A percentile compares a stretch with the other conserved stretches of the same genome.
phyloP scores from a whole-genome alignment of 495 filamentous ascomycete species.

The Penicillium longicatenatum region DNA sequence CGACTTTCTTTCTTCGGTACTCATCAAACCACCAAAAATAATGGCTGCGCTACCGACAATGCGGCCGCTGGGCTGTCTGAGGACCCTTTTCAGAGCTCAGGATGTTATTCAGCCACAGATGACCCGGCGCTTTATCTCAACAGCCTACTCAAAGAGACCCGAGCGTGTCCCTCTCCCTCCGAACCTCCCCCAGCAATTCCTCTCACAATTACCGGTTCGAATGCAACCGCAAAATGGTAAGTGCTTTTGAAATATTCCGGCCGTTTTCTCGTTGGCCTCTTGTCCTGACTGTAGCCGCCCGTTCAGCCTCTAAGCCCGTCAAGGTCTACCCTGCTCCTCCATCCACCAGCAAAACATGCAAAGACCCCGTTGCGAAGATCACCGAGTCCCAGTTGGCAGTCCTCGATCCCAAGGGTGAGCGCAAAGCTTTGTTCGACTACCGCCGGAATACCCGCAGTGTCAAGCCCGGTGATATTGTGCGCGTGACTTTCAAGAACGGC shows the following conservation, averaged over 20 bases:
- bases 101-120: conserved; percentile 45
- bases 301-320: conserved; percentile 45
- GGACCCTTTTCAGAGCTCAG: conserved; percentile 51
- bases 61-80: conserved; percentile 70
- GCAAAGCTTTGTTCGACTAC: conserved; percentile 75
- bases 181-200: conserved; percentile 43
- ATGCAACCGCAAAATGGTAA: conserved; percentile 41
- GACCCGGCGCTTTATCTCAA: conserved; percentile 42
- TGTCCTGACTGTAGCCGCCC: conserved; percentile 21
- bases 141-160: conserved; percentile 40
- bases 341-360: conserved; percentile 44
- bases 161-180: conserved; percentile 41
- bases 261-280: neutral
- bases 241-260: neutral
- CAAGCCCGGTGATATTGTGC: conserved; percentile 84
- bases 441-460: conserved; percentile 72
- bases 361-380: conserved; percentile 63
- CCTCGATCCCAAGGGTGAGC: conserved; percentile 83
- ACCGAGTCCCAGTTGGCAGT: conserved; percentile 63
- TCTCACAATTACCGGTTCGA: conserved; percentile 44
- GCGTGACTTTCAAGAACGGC: conserved; percentile 75
- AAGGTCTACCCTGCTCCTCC: conserved; percentile 57
- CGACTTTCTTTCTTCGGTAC: conserved; percentile 27
- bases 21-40: conserved; percentile 18
- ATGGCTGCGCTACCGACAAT: conserved; percentile 63